Evolutionary conservation across 352 stramenopile species (phyloP), one percentile per base, ranked within the genome.

Genomic region (Discostella stelligera): DNA sequence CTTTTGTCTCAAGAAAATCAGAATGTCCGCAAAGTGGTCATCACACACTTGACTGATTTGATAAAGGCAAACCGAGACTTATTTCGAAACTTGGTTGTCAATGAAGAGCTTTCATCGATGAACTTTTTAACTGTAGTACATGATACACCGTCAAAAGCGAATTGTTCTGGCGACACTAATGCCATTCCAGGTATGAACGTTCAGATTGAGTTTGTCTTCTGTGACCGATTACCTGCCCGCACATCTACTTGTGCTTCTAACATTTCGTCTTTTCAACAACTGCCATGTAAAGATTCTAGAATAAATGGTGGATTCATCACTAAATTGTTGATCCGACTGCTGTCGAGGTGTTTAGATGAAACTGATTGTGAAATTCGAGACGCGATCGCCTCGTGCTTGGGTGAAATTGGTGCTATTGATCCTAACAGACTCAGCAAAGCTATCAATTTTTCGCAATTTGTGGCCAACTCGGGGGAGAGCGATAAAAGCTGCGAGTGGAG

Each of bases 381-480:
- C 72, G 67, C 82, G 14, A 74, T 94, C 32, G 88, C 83, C 14
- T 78, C 68, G 46, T 93, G 84, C 72, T 62, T 94, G 11, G 90
- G 90, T 41, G 90, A 94, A 80, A 84, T 93, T 46, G 90, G 88
- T 27, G 87, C 86, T 3, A 91, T 94, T 62, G 84, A 85, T 70
- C 74, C 87, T 44, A 82, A 88, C 44, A 72, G 74, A 62, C 70
- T 94, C 21, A 83, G 74, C 10, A 81, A 84, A 62, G 74, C 86
- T 74, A 82, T 84, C 23, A 74, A 50, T 46, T 78, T 66, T 58
- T 74, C 66, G n/a, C 74, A 86, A 64, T 64, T 89, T 56, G 65
- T 58, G 49, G 21, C 73, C 10, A 79, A 62, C 18, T 84, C 62
- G 14, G 56, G 37, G 21, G 72, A 70, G 44, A 75, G 50, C 49